Evolutionary conservation across 2,329 filamentous ascomycete species (phyloP).

Genomic region (Dactylellina leptospora): DNA sequence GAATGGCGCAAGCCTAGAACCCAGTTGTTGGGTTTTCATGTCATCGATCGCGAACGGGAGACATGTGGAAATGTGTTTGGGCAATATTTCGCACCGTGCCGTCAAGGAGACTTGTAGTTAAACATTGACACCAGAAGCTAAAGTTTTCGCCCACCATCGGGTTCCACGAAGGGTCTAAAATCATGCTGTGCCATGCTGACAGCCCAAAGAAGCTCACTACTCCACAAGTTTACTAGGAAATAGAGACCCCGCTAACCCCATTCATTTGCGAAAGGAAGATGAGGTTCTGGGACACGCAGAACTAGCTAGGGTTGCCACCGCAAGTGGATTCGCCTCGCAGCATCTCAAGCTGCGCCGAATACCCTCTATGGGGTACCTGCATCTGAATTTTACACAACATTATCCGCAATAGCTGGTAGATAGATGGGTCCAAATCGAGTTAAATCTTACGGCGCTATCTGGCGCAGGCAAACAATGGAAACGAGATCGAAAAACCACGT

Average conservation of each 20-base stretch:
- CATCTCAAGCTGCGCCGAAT: slow-evolving; percentile 2
- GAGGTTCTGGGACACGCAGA: background rate
- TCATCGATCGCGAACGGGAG: slow-evolving; percentile 11
- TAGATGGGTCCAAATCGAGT: slow-evolving; percentile 20
- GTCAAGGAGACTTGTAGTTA: slow-evolving; percentile 18
- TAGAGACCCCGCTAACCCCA: slow-evolving; percentile 1
- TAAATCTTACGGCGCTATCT: slow-evolving; percentile 26
- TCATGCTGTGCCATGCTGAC: slow-evolving; percentile 11
- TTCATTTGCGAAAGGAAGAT: background rate
- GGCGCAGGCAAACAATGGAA: slow-evolving; percentile 2
- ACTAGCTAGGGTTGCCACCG: slow-evolving; percentile 4
- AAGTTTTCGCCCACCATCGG: background rate
- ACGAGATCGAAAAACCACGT: slow-evolving; percentile 3
- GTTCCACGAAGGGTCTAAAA: slow-evolving; percentile 14
- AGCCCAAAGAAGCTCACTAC: slow-evolving; percentile 2
- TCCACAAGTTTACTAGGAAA: slow-evolving; percentile 13
- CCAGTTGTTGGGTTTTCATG: background rate
- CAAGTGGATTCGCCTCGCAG: slow-evolving; percentile 1
- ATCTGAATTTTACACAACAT: too few relatives aligned
- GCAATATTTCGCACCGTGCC: slow-evolving; percentile 30
- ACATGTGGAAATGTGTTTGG: slow-evolving; percentile 7
- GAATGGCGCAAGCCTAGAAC: slow-evolving; percentile 14
- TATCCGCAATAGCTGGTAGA: slow-evolving; percentile 2
- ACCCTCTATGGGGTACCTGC: slow-evolving; percentile 18
- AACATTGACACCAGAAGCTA: slow-evolving; percentile 4